Evolutionary conservation across 1,139 yeast genomes (phyloP).

Genomic region (Scheffersomyces parashehatae): DNA sequence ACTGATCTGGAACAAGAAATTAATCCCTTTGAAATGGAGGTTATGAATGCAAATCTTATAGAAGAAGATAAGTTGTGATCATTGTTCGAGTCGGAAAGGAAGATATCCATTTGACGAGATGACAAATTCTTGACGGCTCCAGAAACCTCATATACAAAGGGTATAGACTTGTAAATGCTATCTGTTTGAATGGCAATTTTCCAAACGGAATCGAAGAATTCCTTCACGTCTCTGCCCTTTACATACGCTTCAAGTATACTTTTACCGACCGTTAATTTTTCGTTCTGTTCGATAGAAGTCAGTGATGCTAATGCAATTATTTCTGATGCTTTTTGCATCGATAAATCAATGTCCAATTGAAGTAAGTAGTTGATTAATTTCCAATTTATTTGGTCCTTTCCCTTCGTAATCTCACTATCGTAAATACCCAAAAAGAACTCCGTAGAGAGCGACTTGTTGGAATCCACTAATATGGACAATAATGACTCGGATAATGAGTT

Average conservation of each 20-base stretch:
- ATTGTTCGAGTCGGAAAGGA: conserved; percentile 20
- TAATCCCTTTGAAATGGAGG: conserved; percentile 45
- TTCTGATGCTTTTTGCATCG: conserved; percentile 37
- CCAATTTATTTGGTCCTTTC: conserved; percentile 35
- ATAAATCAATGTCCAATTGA: conserved; percentile 52
- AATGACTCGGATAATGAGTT: conserved; percentile 38
- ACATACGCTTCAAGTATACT: conserved; percentile 49
- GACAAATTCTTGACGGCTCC: conserved; percentile 45
- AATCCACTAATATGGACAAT: conserved; percentile 32
- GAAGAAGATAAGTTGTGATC: conserved; percentile 5
- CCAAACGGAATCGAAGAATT: conserved; percentile 52
- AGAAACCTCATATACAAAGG: conserved; percentile 39
- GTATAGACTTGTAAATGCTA: conserved; percentile 25
- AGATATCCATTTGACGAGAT: conserved; percentile 37
- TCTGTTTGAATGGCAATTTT: conserved; percentile 26
- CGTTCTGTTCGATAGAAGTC: conserved; percentile 3
- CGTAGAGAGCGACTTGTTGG: conserved; percentile 46
- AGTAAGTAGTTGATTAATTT: conserved; percentile 43
- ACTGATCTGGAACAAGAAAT: conserved; percentile 20
- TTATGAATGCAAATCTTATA: conserved; percentile 23
- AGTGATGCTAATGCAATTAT: conserved; percentile 19
- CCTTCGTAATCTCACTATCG: conserved; percentile 22
- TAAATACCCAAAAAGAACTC: conserved; percentile 42
- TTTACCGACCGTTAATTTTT: conserved; percentile 27
- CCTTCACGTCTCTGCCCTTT: conserved; percentile 58